Base-by-base conservation (phyloP, 768 basidiomycete genomes). In the Amanita molliuscula region DNA sequence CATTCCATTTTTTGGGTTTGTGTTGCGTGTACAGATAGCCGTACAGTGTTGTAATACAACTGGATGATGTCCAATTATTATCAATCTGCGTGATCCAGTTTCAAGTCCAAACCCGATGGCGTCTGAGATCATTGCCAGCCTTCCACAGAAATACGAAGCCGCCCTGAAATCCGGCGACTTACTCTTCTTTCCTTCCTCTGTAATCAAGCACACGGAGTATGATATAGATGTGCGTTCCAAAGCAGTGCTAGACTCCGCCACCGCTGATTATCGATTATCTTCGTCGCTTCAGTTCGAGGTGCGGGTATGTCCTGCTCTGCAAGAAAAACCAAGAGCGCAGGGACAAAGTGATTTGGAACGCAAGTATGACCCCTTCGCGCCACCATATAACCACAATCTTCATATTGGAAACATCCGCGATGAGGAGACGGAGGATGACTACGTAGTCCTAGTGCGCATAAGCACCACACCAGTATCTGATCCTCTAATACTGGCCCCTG, bases 301-400 rank as follows among this genome's bases (percentile, higher is more conserved):
- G 51, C 76, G 86, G 53, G 65, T 88, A 35, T 96, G 92, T 57
- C 87, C 90, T 10, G 87, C 91, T 0, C 68, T 97, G 36, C 82
- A 84, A 58, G 76, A 88, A 58, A 97, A 96, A 63, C 78, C 81
- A 60, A 23, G 23, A 8, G 20, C 48, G 16, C 38, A 40, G 10
- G 36, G 16, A 11, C 31, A 31, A 35, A 37, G 25, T 43, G 6
- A 20, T 33, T n/a, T 18, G 6, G 13, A 31, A 16, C 13, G 15
- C n/a, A 70, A 69, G 37, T 59, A 56, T 20, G 81, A 92, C 58
- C 91, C 91, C 0, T 95, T 98, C 63, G 67, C 75, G n/a, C 87
- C 89, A 4, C 94, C 94, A 4, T 96, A 94, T 61, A 79, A 79
- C 44, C 71, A 76, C 6, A 81, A 84, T 48, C 71, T 98, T 11